Evolutionary conservation across 305 asterid genomes (phyloP), one percentile per base, ranked within the genome.

Genomic region (Coffea humblotiana): DNA sequence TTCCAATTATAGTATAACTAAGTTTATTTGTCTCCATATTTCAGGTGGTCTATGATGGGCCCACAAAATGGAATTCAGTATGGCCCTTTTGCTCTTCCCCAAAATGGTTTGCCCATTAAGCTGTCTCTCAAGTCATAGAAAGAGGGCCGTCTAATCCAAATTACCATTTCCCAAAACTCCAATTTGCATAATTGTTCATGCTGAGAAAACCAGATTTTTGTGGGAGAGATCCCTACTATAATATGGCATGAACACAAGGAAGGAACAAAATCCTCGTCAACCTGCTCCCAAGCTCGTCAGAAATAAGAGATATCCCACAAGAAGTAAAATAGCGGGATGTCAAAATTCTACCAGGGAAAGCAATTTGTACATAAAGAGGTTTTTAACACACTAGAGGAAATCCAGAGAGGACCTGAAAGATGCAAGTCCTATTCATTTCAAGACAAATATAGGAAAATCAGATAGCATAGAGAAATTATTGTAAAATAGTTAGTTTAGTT

Each of bases 71-170:
- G 93, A 65, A 92, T 93, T 78, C 97, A 92, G 87, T 95, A 93
- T 88, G 98, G 95, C 48, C 99, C 98, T 73, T 95, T 95, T 87
- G 95, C 98, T 61, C 98, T 95, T 88, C 99, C 99, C 85, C 94
- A 88, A 83, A 91, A 95, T 89, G 99, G 99, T 63, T 85, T 95
- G 88, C 99, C 99, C 76, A 93, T 95, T 78, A 89, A 79, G 72
- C 84, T 95, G 78, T 85, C 87, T 21, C 91, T 76, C 87, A 93
- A 85, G 78, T 72, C 75, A 68, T 86, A 78, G 81, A 77, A 5
- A 70, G n/a, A n/a, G 40, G 72, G 40, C 64, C 1, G 32, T 73
- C 68, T 60, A 52, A 52, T 76, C 3, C 79, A 77, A 49, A 77
- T 48, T 69, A 69, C 77, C 79, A 63, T 60, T 51, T 65, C 69